These are phyloP conservation scores for Penicillium concentricum DNA, from an alignment of 2,329 filamentous ascomycete species.

Conservation along the genomic window DNA sequence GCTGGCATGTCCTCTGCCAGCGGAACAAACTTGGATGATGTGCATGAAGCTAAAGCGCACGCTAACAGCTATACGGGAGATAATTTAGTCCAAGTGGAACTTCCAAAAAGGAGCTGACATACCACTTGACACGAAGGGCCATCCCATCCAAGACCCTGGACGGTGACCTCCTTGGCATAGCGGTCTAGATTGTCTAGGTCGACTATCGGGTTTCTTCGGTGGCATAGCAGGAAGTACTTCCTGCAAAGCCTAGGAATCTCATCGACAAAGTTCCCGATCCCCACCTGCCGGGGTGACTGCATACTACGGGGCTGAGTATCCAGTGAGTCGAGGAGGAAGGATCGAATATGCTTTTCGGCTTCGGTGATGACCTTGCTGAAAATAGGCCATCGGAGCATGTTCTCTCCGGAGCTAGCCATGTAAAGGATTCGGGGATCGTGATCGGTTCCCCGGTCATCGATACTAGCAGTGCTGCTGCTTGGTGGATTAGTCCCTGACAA, in stretches of 20 bases:
- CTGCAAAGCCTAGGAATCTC: conserved; percentile 19
- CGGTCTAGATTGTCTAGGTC: conserved; percentile 19
- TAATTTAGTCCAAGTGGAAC: not conserved
- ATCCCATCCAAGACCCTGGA: conserved; percentile 25
- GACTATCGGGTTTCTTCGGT: conserved; percentile 22
- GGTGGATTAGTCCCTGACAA: conserved; percentile 5
- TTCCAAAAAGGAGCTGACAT: not conserved
- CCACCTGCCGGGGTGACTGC: conserved; percentile 11
- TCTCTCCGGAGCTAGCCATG: conserved; percentile 21
- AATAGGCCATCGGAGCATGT: conserved; percentile 26
- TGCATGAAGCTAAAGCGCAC: conserved; percentile 22
- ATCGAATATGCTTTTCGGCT: conserved; percentile 22
- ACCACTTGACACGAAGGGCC: conserved; percentile 28
- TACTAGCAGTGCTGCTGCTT: conserved; percentile 4
- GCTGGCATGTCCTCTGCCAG: conserved; percentile 11
- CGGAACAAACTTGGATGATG: conserved; percentile 15
- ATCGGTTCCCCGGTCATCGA: conserved; percentile 15
- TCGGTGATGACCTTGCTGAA: conserved; percentile 22
- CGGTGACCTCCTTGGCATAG: conserved; percentile 22
- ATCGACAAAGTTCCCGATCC: conserved; percentile 16
- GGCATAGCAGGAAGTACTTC: conserved; percentile 18
- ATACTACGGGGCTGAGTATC: conserved; percentile 10
- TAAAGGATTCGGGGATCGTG: conserved; percentile 23
- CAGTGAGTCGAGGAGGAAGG: conserved; percentile 24
- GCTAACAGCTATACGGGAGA: conserved; percentile 18